Percentiles rank a stretch among this genome's conserved stretches.
Evolutionary conservation across 257 asterid species (phyloP).

Genomic region (Nicotiana tabacum): DNA sequence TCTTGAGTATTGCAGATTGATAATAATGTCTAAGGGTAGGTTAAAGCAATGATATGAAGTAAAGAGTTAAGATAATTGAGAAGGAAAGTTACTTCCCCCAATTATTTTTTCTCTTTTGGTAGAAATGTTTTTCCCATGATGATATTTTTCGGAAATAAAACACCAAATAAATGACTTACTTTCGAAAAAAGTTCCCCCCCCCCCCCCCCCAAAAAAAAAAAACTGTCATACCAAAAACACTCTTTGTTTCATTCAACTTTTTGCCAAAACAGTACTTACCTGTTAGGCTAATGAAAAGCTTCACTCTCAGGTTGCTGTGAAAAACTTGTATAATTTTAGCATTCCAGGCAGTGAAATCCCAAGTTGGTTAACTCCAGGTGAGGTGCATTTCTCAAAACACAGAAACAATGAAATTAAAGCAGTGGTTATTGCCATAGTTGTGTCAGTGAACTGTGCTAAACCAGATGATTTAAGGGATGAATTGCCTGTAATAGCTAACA

Average conservation of each 20-base stretch:
- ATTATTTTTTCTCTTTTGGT: background rate
- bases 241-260: background rate
- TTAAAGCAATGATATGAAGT: background rate
- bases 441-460: slow-evolving; percentile 20
- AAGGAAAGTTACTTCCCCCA: background rate
- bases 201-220: too few relatives aligned
- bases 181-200: background rate
- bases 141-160: background rate
- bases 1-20: background rate
- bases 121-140: background rate
- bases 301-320: slow-evolving; percentile 22
- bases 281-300: background rate
- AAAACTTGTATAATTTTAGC: slow-evolving; percentile 16
- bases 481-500: slow-evolving; percentile 19
- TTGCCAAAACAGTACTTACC: background rate
- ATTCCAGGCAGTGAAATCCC: slow-evolving; percentile 32
- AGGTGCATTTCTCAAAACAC: slow-evolving; percentile 12
- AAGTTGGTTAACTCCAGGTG: slow-evolving; percentile 20
- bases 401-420: slow-evolving; percentile 22
- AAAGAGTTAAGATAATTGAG: background rate
- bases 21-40: background rate
- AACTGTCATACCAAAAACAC: background rate
- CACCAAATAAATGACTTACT: background rate
- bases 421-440: slow-evolving; percentile 19
- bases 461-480: slow-evolving; percentile 17